Evolutionary conservation across 2,329 filamentous ascomycete species (phyloP), one percentile per base, ranked within the genome.

Genomic region (Fusarium sp.): DNA sequence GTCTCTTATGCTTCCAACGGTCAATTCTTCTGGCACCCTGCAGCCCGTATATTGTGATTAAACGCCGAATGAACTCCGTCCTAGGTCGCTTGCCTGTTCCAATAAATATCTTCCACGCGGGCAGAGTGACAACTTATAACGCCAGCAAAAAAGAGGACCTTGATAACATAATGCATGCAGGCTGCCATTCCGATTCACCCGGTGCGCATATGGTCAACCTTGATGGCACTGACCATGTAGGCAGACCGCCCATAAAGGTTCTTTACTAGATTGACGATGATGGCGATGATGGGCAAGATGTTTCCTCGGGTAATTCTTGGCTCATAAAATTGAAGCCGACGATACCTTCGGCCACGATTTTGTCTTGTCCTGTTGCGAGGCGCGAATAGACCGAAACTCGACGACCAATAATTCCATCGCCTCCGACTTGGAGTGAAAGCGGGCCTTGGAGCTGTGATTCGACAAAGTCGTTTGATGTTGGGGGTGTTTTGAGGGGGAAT

Each of bases 401-500:
- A 7, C 84, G 78, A 1, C 84, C 84, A 21, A 86, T 85, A 53
- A 86, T 84, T 12, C 84, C 84, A 11, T 82, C 75, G 26, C 76
- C 75, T 1, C 84, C 83, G 11, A 85, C 82, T 58, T 81, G 77
- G 2, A 85, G 76, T 0, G 80, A 82, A 6, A 85, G 72, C 0
- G 83, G 82, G 1, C 72, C 72, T 5, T 76, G 72, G 0, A 85
- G 74, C 0, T 77, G 69, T 2, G 81, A 62, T 48, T 83, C 81
- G 11, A 82, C 54, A 26, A 74, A 77, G 1, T 62, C 51, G 10
- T 49, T 57, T 6, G 58, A 44, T 8, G 55, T 39, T 12, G 66
- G n/a, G 5, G 69, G 23, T 7, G 65, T 55, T 8, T 72, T 69
- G 4, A 84, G 62, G 3, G 71, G 66, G 34, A 84, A 81, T 16